Evolutionary conservation across 192 early-diverging fungal genomes (phyloP).

Genomic region (Linnemannia elongata): DNA sequence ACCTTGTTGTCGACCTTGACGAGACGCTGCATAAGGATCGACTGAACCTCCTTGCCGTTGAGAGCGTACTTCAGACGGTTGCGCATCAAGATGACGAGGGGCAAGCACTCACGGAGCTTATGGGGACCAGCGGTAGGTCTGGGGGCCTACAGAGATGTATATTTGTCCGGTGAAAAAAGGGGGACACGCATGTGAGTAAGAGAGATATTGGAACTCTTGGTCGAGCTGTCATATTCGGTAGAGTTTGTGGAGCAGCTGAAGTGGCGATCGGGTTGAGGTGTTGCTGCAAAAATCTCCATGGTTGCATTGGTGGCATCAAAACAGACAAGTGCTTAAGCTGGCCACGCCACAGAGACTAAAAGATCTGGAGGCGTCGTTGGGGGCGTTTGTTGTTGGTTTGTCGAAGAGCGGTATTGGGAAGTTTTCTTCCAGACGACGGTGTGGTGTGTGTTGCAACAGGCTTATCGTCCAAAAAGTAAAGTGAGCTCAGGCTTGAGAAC

Average conservation of each 20-base stretch:
- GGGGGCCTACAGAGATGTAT: slow-evolving; percentile 72
- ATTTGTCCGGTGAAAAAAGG: neutral
- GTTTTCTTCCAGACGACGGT: neutral
- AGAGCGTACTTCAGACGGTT: slow-evolving; percentile 99
- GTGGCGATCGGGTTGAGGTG: neutral
- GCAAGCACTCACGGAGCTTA: slow-evolving; percentile 99
- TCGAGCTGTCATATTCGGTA: neutral
- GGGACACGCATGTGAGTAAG: neutral
- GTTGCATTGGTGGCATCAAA: neutral
- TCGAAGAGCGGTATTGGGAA: neutral
- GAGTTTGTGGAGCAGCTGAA: neutral
- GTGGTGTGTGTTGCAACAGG: neutral
- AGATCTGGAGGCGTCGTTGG: neutral
- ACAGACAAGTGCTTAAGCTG: neutral
- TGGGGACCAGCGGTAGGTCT: slow-evolving; percentile 98
- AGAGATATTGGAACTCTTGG: neutral
- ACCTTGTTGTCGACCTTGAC: slow-evolving; percentile 98
- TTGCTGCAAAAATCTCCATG: neutral
- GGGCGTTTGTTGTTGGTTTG: neutral
- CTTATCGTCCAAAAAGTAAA: neutral
- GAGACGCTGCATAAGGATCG: slow-evolving; percentile 98
- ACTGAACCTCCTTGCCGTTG: slow-evolving; percentile 95
- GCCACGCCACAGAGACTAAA: neutral
- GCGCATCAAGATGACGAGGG: slow-evolving; percentile 97
- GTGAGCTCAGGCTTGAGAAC: neutral